These are phyloP conservation scores for Cardiospermum halicacabum DNA, from an alignment of 345 rosid genomes.

Conservation along the genomic window DNA sequence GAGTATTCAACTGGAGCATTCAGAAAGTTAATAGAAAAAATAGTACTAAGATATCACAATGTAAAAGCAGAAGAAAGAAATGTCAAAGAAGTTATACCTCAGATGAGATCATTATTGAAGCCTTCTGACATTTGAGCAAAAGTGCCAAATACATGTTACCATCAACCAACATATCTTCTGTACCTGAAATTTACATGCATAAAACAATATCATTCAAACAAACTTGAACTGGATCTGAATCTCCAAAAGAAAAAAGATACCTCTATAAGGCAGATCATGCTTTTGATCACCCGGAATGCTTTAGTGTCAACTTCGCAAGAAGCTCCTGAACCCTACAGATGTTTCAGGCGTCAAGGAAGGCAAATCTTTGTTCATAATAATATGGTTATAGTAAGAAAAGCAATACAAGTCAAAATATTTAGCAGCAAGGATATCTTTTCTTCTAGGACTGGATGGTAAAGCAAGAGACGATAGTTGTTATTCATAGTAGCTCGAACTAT, in stretches of 20 bases:
- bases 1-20: neutral
- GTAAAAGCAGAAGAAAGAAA: neutral
- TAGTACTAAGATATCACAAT: neutral
- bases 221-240: neutral
- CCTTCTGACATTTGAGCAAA: neutral
- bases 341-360: constrained; percentile 56
- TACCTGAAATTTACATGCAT: constrained; percentile 2
- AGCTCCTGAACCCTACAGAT: constrained; percentile 56
- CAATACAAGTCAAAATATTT: neutral
- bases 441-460: constrained; percentile 71
- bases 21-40: neutral
- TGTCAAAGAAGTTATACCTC: neutral
- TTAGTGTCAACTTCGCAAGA: constrained; percentile 37
- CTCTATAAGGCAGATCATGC: neutral
- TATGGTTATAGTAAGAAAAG: neutral
- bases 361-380: neutral
- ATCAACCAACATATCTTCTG: neutral
- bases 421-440: constrained; percentile 92
- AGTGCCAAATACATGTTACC: neutral
- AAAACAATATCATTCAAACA: neutral
- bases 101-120: neutral
- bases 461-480: constrained; percentile 74
- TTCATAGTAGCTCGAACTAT: constrained; percentile 77
- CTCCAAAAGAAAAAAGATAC: neutral
- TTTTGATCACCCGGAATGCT: constrained; percentile 20